Percentiles rank a stretch among this genome's conserved stretches.
These are phyloP conservation scores for Theobroma cacao DNA, from an alignment of 345 rosid species.

Conservation along the genomic window DNA sequence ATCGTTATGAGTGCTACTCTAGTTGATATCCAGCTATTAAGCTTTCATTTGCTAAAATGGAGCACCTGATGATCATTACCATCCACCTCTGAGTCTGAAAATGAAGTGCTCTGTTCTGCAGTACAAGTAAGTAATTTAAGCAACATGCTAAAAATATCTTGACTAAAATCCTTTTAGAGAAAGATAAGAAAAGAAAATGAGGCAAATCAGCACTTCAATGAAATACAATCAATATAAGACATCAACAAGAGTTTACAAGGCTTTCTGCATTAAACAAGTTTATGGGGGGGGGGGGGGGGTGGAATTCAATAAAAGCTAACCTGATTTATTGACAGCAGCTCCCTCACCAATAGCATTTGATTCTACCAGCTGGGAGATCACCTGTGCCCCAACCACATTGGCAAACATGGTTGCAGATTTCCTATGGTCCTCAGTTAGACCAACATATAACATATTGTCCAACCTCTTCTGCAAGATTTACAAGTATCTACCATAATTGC, in stretches of 20 bases:
- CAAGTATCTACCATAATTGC: conserved; percentile 44
- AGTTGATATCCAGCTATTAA: conserved; percentile 14
- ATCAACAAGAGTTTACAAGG: background rate
- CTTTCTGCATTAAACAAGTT: background rate
- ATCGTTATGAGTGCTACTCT: conserved; percentile 10
- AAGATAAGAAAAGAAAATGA: background rate
- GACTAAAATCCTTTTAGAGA: background rate
- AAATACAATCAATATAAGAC: background rate
- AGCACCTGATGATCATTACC: conserved; percentile 53
- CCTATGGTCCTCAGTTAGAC: conserved; percentile 87
- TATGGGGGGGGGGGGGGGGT: background rate
- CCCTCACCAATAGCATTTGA: conserved; percentile 26
- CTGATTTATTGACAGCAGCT: conserved; percentile 30
- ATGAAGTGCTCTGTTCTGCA: conserved; percentile 47
- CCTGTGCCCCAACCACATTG: conserved; percentile 88
- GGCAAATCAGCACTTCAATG: background rate
- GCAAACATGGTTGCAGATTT: conserved; percentile 96
- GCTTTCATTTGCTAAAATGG: background rate
- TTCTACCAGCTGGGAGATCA: conserved; percentile 62
- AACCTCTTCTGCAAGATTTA: conserved; percentile 87
- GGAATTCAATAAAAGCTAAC: conserved; percentile 18
- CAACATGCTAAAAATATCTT: background rate
- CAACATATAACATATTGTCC: conserved; percentile 90
- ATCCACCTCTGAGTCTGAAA: conserved; percentile 48
- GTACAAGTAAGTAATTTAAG: conserved; percentile 25